Conservation (phyloP, 1,284 basidiomycete species). For the Cystobasidium slooffiae region DNA sequence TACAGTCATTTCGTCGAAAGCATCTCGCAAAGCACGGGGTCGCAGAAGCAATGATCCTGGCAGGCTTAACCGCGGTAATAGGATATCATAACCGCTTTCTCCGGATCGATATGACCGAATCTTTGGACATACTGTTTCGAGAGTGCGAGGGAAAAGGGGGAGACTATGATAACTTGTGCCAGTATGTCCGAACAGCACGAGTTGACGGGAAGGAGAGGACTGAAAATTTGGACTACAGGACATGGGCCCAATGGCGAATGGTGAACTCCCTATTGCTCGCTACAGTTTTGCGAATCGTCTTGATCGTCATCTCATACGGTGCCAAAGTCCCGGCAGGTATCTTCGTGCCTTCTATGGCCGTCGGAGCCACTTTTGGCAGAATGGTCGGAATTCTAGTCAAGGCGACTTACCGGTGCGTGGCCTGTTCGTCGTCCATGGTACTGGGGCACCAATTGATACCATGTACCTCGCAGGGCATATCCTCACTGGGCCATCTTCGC, state of each 20-base stretch:
- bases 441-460: background rate
- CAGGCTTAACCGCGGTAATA: slow-evolving; percentile 84
- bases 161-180: slow-evolving; percentile 89
- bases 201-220: background rate
- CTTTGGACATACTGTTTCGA: slow-evolving; percentile 91
- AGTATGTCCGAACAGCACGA: slow-evolving; percentile 64
- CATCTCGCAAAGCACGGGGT: slow-evolving; percentile 83
- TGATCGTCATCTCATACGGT: slow-evolving; percentile 93
- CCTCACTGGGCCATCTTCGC: slow-evolving; percentile 84
- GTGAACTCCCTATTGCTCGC: slow-evolving; percentile 89
- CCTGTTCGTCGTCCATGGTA: background rate
- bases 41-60: slow-evolving; percentile 84
- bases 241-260: slow-evolving; percentile 91
- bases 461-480: slow-evolving; percentile 65
- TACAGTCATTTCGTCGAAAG: slow-evolving; percentile 89
- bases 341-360: slow-evolving; percentile 96
- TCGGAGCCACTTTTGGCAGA: slow-evolving; percentile 91
- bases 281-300: slow-evolving; percentile 79
- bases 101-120: slow-evolving; percentile 97
- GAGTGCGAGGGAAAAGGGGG: slow-evolving; percentile 90
- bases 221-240: slow-evolving; percentile 60
- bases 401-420: slow-evolving; percentile 77
- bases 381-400: slow-evolving; percentile 96
- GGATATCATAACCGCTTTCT: slow-evolving; percentile 95
- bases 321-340: slow-evolving; percentile 97